phyloP scores from a whole-genome alignment of 192 early-diverging fungal species.

The Allomyces javanicus region DNA sequence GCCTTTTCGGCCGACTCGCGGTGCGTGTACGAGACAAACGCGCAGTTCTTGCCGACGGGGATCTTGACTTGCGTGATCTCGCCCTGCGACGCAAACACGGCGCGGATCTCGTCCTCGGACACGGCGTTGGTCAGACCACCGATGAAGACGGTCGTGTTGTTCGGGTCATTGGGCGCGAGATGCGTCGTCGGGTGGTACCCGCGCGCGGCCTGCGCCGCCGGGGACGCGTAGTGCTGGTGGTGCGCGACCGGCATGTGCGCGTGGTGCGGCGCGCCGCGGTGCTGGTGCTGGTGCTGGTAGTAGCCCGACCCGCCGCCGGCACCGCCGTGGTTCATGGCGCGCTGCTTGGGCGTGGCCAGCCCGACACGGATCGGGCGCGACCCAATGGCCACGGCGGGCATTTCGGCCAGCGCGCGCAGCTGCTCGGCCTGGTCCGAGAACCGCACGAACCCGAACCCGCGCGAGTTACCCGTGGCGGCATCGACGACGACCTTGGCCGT shows the following conservation, averaged over 20 bases:
- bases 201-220: not conserved
- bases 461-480: constrained; percentile 52
- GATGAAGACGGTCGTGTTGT: constrained; percentile 94
- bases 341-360: constrained; percentile 48
- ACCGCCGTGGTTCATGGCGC: not conserved
- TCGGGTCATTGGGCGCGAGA: constrained; percentile 35
- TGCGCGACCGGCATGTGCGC: not conserved
- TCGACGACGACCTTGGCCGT: constrained; percentile 90
- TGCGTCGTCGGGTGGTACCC: too few relatives aligned
- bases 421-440: constrained; percentile 75
- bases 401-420: constrained; percentile 68
- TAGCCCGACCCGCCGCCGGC: too few relatives aligned
- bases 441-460: constrained; percentile 90
- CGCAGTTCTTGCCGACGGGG: constrained; percentile 83
- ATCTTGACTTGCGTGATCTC: constrained; percentile 88
- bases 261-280: not conserved
- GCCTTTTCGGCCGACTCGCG: constrained; percentile 71
- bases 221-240: not conserved
- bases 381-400: constrained; percentile 66
- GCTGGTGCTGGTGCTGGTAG: constrained; percentile 2
- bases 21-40: constrained; percentile 81
- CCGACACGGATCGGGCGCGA: constrained; percentile 77
- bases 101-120: constrained; percentile 65
- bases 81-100: constrained; percentile 69
- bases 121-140: constrained; percentile 69